phyloP scores from a whole-genome alignment of 257 asterid genomes.

The Penstemon newberryi region DNA sequence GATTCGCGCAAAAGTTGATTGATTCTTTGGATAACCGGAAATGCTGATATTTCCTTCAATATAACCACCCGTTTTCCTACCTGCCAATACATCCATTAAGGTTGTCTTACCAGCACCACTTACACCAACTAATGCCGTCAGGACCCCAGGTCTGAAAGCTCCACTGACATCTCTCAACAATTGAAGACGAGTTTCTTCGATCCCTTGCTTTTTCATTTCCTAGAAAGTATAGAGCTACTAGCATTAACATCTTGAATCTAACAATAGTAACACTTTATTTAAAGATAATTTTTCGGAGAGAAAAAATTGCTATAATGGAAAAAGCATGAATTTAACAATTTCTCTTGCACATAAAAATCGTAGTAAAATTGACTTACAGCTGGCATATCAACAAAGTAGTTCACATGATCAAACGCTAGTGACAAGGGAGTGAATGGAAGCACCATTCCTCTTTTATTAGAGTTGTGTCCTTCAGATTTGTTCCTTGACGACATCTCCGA shows the following conservation, averaged over 20 bases:
- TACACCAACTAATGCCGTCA: slow-evolving; percentile 84
- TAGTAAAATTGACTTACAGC: slow-evolving; percentile 55
- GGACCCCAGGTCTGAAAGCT: slow-evolving; percentile 84
- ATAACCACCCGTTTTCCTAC: slow-evolving; percentile 78
- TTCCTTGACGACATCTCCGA: slow-evolving; percentile 41
- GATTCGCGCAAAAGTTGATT: slow-evolving; percentile 78
- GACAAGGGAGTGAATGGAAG: slow-evolving; percentile 91
- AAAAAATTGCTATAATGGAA: neutral
- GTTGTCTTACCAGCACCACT: slow-evolving; percentile 97
- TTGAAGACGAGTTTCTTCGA: slow-evolving; percentile 73
- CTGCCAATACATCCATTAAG: slow-evolving; percentile 88
- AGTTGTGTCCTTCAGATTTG: slow-evolving; percentile 32
- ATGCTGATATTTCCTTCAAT: slow-evolving; percentile 73
- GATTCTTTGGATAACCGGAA: slow-evolving; percentile 88
- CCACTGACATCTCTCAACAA: slow-evolving; percentile 76
- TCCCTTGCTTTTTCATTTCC: slow-evolving; percentile 80
- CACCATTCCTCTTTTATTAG: slow-evolving; percentile 76
- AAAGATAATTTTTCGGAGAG: neutral
- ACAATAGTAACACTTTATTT: too few relatives aligned
- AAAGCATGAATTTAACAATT: neutral
- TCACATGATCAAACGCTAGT: slow-evolving; percentile 76
- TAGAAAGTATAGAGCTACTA: slow-evolving; percentile 26
- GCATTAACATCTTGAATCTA: neutral
- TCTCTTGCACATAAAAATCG: neutral
- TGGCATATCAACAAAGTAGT: slow-evolving; percentile 94